Evolutionary conservation across 257 asterid genomes (phyloP), one percentile per base, ranked within the genome.

Genomic region (Salvia splendens): DNA sequence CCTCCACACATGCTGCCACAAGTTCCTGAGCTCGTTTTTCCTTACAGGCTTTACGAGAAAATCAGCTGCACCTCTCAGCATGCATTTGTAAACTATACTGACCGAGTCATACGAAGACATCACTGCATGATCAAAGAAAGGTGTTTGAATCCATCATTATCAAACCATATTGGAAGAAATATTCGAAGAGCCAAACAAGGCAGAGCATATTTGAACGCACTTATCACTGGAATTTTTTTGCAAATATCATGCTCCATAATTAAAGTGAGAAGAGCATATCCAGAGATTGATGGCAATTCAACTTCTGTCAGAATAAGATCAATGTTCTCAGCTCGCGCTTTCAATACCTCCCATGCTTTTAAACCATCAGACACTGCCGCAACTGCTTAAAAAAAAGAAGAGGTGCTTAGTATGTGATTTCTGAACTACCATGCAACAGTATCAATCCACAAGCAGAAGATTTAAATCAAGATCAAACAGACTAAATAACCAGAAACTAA

Each of bases 1-100:
- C 78, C 96, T 85, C 97, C 97, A 91, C 52, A 91, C 93, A 68
- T 91, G 97, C 81, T 91, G 97, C 97, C 97, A 91, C 79, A 88
- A 77, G 80, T 91, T 88, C 67, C 75, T 84, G 43, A 91, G 83
- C 81, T 91, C 97, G 63, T 91, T 91, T 70, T 83, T 91, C 68
- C 95, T 77, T 46, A 91, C 74, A 28, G 97, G 96, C 82, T 91
- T 91, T 58, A 88, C 92, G 48, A 91, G 97, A 80, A 91, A 91
- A 74, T 91, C 97, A 5, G 88, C 93, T 20, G 97, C 97, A 10
- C 97, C 97, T 82, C 87, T 85, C 84, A 85, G 40, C 97, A 91
- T 91, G 87, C 97, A 91, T 35, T 84, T 86, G 47, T 88, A 91
- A 16, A 88, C 96, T 1, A 86, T 86, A 61, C 87, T 82, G 28